A percentile compares a stretch with the other conserved stretches of the same genome.
Evolutionary conservation across 2,329 filamentous ascomycete genomes (phyloP).

Genomic region (Penicillium digitatum): DNA sequence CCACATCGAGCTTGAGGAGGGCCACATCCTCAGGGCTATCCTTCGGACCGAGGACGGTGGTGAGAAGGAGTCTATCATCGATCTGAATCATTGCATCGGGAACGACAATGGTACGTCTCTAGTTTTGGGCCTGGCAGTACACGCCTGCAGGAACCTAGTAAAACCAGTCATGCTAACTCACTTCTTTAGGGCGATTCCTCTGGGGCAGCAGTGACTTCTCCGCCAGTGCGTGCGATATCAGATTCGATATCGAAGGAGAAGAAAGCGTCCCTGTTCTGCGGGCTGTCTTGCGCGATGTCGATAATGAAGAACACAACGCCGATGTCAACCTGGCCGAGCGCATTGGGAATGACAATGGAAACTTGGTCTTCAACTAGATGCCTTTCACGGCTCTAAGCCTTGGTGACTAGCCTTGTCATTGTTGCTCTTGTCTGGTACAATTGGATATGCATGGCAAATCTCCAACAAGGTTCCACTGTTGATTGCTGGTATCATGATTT

Average conservation of each 20-base stretch:
- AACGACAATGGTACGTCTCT: constrained; percentile 48
- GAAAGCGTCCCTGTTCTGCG: constrained; percentile 52
- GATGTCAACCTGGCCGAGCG: constrained; percentile 57
- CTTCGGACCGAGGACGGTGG: constrained; percentile 45
- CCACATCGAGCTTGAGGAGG: constrained; percentile 50
- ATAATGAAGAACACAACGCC: constrained; percentile 42
- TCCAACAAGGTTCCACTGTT: too few species aligned
- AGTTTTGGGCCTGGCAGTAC: not conserved
- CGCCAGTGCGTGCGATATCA: constrained; percentile 46
- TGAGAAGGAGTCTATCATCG: constrained; percentile 43
- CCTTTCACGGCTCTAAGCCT: too few species aligned
- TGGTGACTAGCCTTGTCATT: not conserved
- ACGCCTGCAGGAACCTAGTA: too few species aligned
- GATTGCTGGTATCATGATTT: not conserved
- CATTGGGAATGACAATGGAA: constrained; percentile 53
- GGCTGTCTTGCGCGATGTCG: constrained; percentile 43
- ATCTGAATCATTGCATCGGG: constrained; percentile 51
- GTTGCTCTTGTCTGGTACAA: not conserved
- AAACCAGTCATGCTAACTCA: not conserved
- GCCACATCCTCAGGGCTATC: constrained; percentile 47
- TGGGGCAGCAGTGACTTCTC: constrained; percentile 50
- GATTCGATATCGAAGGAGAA: constrained; percentile 51
- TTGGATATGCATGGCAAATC: not conserved
- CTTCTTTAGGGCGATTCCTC: constrained; percentile 39
- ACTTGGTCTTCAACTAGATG: constrained; percentile 32